Evolutionary conservation across 2,329 filamentous ascomycete species (phyloP).

Genomic region (Xylogone sp.): DNA sequence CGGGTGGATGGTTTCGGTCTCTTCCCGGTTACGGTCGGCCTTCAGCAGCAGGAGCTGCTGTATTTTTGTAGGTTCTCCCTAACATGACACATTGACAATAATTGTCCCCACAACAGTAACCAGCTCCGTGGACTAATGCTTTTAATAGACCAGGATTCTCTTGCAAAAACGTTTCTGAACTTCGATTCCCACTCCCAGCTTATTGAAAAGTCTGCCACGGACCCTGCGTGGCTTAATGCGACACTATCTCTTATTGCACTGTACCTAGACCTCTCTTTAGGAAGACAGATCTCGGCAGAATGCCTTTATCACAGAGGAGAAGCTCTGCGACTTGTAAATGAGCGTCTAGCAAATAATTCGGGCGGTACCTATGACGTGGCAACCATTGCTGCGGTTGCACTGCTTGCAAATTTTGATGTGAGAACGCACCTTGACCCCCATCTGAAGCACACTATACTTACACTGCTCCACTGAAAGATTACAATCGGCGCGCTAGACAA

Average conservation of each 20-base stretch:
- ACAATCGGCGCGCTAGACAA: background rate
- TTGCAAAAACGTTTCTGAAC: constrained; percentile 9
- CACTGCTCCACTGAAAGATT: no score
- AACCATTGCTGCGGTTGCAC: constrained; percentile 7
- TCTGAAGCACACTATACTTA: no score
- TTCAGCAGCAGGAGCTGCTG: background rate
- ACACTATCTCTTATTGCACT: constrained; percentile 13
- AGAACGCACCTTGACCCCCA: no score
- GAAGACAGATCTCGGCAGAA: constrained; percentile 6
- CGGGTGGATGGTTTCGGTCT: constrained; percentile 12
- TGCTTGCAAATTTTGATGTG: constrained; percentile 8
- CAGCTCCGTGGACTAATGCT: no score
- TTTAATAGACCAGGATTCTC: background rate
- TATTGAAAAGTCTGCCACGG: constrained; percentile 7
- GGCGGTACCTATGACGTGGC: background rate
- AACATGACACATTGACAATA: no score
- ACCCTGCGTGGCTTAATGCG: constrained; percentile 13
- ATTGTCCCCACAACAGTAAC: background rate
- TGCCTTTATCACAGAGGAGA: constrained; percentile 14
- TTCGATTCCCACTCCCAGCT: constrained; percentile 12
- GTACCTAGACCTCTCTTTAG: constrained; percentile 9
- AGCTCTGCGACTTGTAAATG: constrained; percentile 13
- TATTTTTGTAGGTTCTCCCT: constrained; percentile 2
- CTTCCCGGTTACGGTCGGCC: constrained; percentile 7
- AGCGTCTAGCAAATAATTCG: background rate